phyloP scores from a whole-genome alignment of 805 yeast species.

The Brettanomyces custersianus region DNA sequence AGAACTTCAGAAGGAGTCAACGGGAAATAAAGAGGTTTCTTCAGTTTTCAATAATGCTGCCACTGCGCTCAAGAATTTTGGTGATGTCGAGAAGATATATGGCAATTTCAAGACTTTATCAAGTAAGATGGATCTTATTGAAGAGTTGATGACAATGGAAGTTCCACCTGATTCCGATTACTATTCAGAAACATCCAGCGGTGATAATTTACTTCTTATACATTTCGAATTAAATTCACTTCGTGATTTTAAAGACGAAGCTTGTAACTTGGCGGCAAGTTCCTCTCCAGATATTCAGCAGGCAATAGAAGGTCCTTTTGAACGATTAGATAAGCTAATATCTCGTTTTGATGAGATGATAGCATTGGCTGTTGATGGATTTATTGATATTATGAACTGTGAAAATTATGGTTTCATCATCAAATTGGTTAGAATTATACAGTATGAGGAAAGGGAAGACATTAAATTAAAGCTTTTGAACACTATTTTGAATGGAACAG shows the following conservation, averaged over 20 bases:
- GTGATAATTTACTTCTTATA: slow-evolving; percentile 50
- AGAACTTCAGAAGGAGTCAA: slow-evolving; percentile 38
- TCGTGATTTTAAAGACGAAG: slow-evolving; percentile 72
- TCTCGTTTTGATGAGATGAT: slow-evolving; percentile 57
- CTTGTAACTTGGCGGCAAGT: slow-evolving; percentile 41
- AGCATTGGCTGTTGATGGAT: slow-evolving; percentile 52
- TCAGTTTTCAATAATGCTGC: slow-evolving; percentile 62
- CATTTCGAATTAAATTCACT: slow-evolving; percentile 66
- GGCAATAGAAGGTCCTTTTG: slow-evolving; percentile 49
- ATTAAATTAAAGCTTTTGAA: slow-evolving; percentile 32
- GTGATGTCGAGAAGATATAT: slow-evolving; percentile 57
- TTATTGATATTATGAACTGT: slow-evolving; percentile 59
- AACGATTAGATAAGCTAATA: slow-evolving; percentile 39
- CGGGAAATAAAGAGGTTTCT: slow-evolving; percentile 54
- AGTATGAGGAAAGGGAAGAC: slow-evolving; percentile 75
- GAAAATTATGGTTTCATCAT: slow-evolving; percentile 62
- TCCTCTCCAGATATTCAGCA: slow-evolving; percentile 54
- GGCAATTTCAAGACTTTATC: slow-evolving; percentile 52
- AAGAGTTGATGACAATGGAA: slow-evolving; percentile 42
- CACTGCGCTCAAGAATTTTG: slow-evolving; percentile 60
- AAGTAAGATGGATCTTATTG: slow-evolving; percentile 39
- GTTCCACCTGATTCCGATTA: slow-evolving; percentile 12
- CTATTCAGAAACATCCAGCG: slow-evolving; percentile 30
- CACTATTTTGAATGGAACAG: slow-evolving; percentile 11
- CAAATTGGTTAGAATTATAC: slow-evolving; percentile 67